Evolutionary conservation across 1,139 yeast genomes (phyloP).

Genomic region (Zhuliangozyma parablackwelliae): DNA sequence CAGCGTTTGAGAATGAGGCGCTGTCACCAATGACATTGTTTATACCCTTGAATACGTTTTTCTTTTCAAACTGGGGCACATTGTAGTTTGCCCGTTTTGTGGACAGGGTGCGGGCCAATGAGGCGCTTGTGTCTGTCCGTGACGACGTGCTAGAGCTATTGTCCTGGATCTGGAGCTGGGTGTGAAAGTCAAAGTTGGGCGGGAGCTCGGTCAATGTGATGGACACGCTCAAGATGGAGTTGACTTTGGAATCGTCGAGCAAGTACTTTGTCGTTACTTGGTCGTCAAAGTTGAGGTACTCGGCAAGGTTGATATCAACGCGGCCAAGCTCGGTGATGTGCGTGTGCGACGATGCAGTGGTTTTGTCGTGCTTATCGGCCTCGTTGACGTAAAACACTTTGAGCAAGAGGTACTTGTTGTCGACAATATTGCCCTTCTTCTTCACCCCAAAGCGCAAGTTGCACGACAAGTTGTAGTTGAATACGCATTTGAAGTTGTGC

Average conservation of each 20-base stretch:
- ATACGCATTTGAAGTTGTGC: constrained; percentile 40
- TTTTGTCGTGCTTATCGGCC: constrained; percentile 15
- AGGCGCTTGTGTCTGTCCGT: constrained; percentile 1
- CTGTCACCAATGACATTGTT: constrained; percentile 26
- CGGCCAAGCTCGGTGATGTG: constrained; percentile 52
- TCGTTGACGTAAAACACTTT: constrained; percentile 38
- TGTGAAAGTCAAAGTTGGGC: constrained; percentile 39
- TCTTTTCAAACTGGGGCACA: constrained; percentile 36
- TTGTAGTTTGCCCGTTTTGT: constrained; percentile 15
- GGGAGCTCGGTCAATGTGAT: constrained; percentile 38
- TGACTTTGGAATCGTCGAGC: constrained; percentile 73
- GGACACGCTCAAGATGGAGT: constrained; percentile 61
- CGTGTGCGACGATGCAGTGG: constrained; percentile 2
- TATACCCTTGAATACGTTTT: constrained; percentile 38
- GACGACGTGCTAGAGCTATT: constrained; percentile 6
- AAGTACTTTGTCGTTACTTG: constrained; percentile 58
- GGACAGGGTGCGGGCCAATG: constrained; percentile 2
- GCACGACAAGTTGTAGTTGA: constrained; percentile 36
- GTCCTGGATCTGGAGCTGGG: constrained; percentile 36
- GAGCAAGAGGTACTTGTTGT: constrained; percentile 33
- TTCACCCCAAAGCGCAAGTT: constrained; percentile 37
- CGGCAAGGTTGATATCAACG: constrained; percentile 65
- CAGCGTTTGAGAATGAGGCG: constrained; percentile 1
- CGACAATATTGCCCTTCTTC: constrained; percentile 33
- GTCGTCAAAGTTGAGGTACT: constrained; percentile 57